Evolutionary conservation across 2,329 filamentous ascomycete genomes (phyloP).

Genomic region (Aspergillus proliferans): DNA sequence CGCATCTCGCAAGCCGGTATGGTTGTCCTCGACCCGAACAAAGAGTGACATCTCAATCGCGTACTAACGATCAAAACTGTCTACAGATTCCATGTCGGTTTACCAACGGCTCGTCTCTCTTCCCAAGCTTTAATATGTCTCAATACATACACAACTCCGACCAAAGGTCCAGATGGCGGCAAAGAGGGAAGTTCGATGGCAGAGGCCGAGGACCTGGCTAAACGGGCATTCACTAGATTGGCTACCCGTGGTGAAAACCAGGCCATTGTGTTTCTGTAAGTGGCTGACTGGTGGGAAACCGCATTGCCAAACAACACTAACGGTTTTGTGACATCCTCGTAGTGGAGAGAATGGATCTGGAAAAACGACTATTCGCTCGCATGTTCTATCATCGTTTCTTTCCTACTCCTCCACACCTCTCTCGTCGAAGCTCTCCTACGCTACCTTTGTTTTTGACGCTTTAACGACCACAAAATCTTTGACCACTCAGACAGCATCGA

Average conservation of each 20-base stretch:
- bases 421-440: slow-evolving; percentile 86
- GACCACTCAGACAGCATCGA: slow-evolving; percentile 91
- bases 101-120: slow-evolving; percentile 81
- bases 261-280: slow-evolving; percentile 85
- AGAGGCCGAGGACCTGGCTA: slow-evolving; percentile 85
- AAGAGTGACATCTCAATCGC: not conserved
- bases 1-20: slow-evolving; percentile 47
- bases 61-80: slow-evolving; percentile 40
- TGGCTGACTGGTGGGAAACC: slow-evolving; percentile 15
- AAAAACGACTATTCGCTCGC: slow-evolving; percentile 89
- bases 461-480: slow-evolving; percentile 95
- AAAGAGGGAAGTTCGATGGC: slow-evolving; percentile 89
- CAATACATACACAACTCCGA: slow-evolving; percentile 89
- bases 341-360: slow-evolving; percentile 94
- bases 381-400: slow-evolving; percentile 77
- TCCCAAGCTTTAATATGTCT: slow-evolving; percentile 86
- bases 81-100: slow-evolving; percentile 82
- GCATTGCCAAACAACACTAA: slow-evolving; percentile 11
- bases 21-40: too few species aligned
- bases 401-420: slow-evolving; percentile 87
- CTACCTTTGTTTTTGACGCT: slow-evolving; percentile 91
- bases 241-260: slow-evolving; percentile 90
- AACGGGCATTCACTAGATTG: slow-evolving; percentile 75
- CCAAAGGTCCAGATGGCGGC: slow-evolving; percentile 80
- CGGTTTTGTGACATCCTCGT: slow-evolving; percentile 14